These are phyloP conservation scores for Smallanthus sonchifolius DNA, from an alignment of 129 eudicot genomes.

Conservation along the genomic window DNA sequence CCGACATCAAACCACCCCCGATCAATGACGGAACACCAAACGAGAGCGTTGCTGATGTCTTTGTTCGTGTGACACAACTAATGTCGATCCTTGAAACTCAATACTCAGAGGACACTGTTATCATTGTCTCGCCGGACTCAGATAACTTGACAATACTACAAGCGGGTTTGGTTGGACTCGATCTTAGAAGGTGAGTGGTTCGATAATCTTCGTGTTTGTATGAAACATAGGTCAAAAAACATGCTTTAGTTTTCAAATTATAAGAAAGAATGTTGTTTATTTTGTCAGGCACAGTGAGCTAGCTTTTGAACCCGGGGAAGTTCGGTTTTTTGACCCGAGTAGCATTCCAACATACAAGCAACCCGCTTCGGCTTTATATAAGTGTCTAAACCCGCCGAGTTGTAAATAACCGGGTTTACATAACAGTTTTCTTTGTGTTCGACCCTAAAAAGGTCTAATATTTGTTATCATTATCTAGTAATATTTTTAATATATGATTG, in stretches of 20 bases:
- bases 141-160: slow-evolving; percentile 83
- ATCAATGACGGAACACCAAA: slow-evolving; percentile 92
- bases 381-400: slow-evolving; percentile 85
- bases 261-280: neutral
- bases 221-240: neutral
- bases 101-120: slow-evolving; percentile 79
- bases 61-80: slow-evolving; percentile 94
- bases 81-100: slow-evolving; percentile 98
- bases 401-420: slow-evolving; percentile 39
- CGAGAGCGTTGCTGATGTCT: slow-evolving; percentile 91
- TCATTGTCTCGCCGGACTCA: slow-evolving; percentile 94
- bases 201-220: neutral
- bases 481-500: neutral
- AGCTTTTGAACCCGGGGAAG: slow-evolving; percentile 79
- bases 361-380: slow-evolving; percentile 76
- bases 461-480: too few species aligned
- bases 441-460: neutral
- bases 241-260: neutral
- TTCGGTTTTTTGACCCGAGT: slow-evolving; percentile 71
- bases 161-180: slow-evolving; percentile 93
- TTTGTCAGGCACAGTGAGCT: slow-evolving; percentile 78
- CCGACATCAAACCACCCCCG: slow-evolving; percentile 85
- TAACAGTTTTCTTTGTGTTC: neutral
- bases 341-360: slow-evolving; percentile 83
- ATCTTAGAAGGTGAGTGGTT: slow-evolving; percentile 63